Base-by-base conservation (phyloP, 176 grass and related monocot species). In the Oropetium thomaeum region DNA sequence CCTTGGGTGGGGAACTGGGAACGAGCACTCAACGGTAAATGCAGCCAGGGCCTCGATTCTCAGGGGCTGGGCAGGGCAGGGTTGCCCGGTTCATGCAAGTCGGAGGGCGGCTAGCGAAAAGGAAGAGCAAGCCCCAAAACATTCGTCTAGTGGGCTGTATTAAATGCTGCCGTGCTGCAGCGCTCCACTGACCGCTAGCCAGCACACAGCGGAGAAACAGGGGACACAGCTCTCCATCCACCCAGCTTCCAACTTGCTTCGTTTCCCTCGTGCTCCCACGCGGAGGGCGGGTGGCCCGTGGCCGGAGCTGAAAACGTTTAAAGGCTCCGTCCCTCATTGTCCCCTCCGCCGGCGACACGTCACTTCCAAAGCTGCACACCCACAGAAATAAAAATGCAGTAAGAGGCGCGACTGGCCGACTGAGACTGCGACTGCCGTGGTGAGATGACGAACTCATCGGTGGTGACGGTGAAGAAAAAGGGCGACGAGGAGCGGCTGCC, bases 221-320 rank as follows among this genome's bases (percentile, higher is more conserved):
- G n/a, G n/a, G n/a, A n/a, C n/a, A 32, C 58, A 28, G 60, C 19
- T 61, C 22, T 8, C 3, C 20, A 33, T 45, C 45, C 11, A 20
- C 8, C 8, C 47, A 68, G 48, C 77, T 55, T 52, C n/a, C 74
- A 65, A 65, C 60, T 51, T 65, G 60, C 74, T 31, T 51, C n/a
- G 25, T 35, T 15, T n/a, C n/a, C n/a, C n/a, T n/a, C n/a, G n/a
- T 19, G 49, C 57, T 61, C 65, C 54, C n/a, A 62, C 67, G 78
- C 42, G 11, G 43, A 41, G 16, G 19, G 41, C 6, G 77, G 64
- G 51, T 8, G 16, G 6, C 35, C 35, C n/a, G n/a, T n/a, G 28
- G 27, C 5, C 20, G 53, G 20, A 37, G 67, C 66, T 20, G 20
- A 57, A 55, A 65, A 5, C 44, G 42, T 25, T 70, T 25, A 64